Evolutionary conservation across 106 monocot species (phyloP), one percentile per base, ranked within the genome.

Genomic region (Dactylorhiza incarnata): DNA sequence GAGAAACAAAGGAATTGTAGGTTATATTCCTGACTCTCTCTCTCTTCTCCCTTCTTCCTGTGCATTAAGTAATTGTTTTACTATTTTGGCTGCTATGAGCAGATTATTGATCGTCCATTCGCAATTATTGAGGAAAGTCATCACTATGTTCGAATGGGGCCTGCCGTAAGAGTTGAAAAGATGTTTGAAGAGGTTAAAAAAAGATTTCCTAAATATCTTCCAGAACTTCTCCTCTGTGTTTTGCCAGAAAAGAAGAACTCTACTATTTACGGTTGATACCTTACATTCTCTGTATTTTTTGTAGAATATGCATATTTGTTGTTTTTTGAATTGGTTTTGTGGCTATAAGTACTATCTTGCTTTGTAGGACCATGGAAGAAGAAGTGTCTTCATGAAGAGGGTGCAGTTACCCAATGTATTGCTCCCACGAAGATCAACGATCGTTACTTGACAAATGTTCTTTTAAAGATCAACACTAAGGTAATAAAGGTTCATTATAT

Each of bases 401-500:
- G 94, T 29, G 82, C 89, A 68, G 75, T 85, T 23, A 94, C 88
- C 48, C 91, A 94, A 76, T 91, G 91, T 51, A 80, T 94, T 66
- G 72, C 85, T 58, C 94, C 91, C 17, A 72, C 69, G 51, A 94
- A 71, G 55, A 79, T 87, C 65, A 94, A 81, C 73, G 91, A 91
- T 45, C 86, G 89, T 43, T 94, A 94, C 73, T 83, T 91, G 48
- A 87, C 83, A 48, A 94, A 94, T 84, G 83, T 94, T 54, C 86
- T 94, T 14, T 77, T 94, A 48, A 94, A 94, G 49, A 90, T 94
- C 29, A 94, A 93, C 79, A 50, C 93, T 26, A 93, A 93, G 85
- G 93, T 90, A 55, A 52, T 15, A 37, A 52, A 46, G 7, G 26
- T 68, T 26, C 20, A 49, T 67, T 63, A 70, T 45, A 20, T 48